Evolutionary conservation across 1,139 yeast species (phyloP).

Genomic region (Barnettozyma hawaiiensis): DNA sequence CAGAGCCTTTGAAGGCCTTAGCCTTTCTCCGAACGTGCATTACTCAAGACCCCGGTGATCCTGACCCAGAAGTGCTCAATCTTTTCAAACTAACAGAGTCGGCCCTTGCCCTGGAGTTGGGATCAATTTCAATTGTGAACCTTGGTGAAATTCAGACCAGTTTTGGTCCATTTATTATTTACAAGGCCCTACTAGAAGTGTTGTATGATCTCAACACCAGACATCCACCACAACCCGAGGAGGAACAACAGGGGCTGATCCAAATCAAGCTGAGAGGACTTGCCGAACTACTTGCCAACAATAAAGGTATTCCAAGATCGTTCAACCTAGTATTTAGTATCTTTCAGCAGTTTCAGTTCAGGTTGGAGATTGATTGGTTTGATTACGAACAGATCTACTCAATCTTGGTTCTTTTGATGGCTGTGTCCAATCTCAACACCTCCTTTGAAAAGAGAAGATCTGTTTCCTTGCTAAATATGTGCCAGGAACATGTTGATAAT

Average conservation of each 20-base stretch:
- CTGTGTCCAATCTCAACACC: slow-evolving; percentile 10
- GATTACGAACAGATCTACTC: slow-evolving; percentile 7
- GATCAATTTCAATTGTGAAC: slow-evolving; percentile 3
- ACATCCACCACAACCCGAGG: not conserved
- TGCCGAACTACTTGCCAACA: slow-evolving; percentile 7
- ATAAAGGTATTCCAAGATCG: not conserved
- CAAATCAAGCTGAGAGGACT: slow-evolving; percentile 8
- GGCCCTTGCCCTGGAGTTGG: slow-evolving; percentile 1
- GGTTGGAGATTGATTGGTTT: slow-evolving; percentile 9
- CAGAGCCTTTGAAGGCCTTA: slow-evolving; percentile 6
- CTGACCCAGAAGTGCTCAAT: slow-evolving; percentile 7
- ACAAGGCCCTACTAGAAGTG: slow-evolving; percentile 6
- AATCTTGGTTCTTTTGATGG: slow-evolving; percentile 14
- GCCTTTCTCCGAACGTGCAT: slow-evolving; percentile 3
- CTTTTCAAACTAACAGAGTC: slow-evolving; percentile 6
- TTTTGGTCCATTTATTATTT: slow-evolving; percentile 3
- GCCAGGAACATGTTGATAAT: slow-evolving; percentile 6
- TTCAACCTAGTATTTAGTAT: slow-evolving; percentile 3
- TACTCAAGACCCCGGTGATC: not conserved
- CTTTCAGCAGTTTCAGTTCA: slow-evolving; percentile 6
- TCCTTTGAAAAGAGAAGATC: slow-evolving; percentile 23
- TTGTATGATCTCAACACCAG: slow-evolving; percentile 2
- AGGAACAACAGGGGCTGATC: not conserved
- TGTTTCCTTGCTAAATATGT: slow-evolving; percentile 8
- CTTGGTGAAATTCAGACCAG: slow-evolving; percentile 2